Base-by-base conservation (phyloP, 331 rosid genomes). In the Rosa hybrid region DNA sequence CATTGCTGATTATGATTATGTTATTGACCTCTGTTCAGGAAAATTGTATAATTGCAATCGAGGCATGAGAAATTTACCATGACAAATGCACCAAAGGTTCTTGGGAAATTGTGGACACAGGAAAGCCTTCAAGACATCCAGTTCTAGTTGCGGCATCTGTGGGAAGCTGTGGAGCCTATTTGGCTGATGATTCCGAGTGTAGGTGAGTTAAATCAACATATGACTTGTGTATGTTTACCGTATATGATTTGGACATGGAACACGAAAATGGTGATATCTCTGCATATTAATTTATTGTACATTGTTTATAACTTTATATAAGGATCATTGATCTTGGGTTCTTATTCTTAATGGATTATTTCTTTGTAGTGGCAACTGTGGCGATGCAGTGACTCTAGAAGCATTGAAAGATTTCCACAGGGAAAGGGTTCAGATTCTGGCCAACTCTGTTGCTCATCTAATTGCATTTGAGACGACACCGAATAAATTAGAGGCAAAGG, bases 131-230 rank as follows among this genome's bases (percentile, higher is more conserved):
- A 18, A 83, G 71, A 12, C 90, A 88, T 17, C 96, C 96, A 8
- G 84, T 91, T 87, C 56, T 94, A 14, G 76, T 92, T 74, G 98
- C 98, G 18, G 98, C 98, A 77, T 94, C 98, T 4, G 89, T 92
- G 27, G 98, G 98, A 70, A 94, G 97, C 80, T 94, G 92, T 62
- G 98, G 97, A 0, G 97, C 98, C 13, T 91, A 90, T 85, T 87
- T 92, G 83, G 91, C 97, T n/a, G 97, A 91, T 68, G 97, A 98
- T 7, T 11, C 39, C 39, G 98, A 94, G 77, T 91, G 92, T 21
- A 86, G 85, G 98, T 91, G 30, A 74, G 89, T 82, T 12, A 63
- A 59, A 18, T 39, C 45, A 34, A 12, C 11, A 21, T 59, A 59
- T 59, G 34, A 38, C 16, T 34, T 46, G 14, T 34, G 75, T 20